A percentile compares a stretch with the other conserved stretches of the same genome.
phyloP scores from a whole-genome alignment of 345 rosid species.

The Linum lewisii region DNA sequence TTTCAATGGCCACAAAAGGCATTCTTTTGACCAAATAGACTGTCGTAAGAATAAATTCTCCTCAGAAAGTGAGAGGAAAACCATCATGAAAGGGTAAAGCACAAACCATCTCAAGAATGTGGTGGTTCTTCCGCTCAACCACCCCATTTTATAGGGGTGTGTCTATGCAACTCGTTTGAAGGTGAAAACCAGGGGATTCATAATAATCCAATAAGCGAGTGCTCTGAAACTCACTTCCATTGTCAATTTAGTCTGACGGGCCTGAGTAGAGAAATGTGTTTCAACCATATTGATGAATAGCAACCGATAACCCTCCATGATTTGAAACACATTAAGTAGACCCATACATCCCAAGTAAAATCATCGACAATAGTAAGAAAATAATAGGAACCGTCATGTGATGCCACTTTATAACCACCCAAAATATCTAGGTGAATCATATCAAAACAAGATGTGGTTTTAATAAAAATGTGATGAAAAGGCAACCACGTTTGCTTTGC shows the following conservation, averaged over 20 bases:
- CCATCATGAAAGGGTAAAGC: background rate
- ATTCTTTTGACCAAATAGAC: background rate
- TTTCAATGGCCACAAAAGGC: background rate
- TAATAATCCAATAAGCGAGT: background rate
- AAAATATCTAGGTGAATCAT: background rate
- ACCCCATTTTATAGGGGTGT: constrained; percentile 1
- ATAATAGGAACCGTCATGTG: background rate
- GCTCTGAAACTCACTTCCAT: background rate
- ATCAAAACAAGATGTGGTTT: background rate
- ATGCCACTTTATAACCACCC: background rate
- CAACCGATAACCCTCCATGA: background rate
- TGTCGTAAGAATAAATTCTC: constrained; percentile 2
- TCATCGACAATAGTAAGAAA: background rate
- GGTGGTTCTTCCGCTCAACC: background rate
- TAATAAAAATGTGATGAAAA: background rate
- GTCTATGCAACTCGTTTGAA: background rate
- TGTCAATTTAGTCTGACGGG: background rate
- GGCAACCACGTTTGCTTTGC: background rate
- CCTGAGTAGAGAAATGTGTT: background rate
- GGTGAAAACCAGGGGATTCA: background rate
- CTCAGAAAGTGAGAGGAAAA: background rate
- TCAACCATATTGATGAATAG: background rate
- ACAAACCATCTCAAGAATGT: background rate
- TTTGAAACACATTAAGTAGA: background rate
- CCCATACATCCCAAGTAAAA: background rate